Evolutionary conservation across 805 yeast genomes (phyloP).

Genomic region (Cyberlindnera subsufficiens): DNA sequence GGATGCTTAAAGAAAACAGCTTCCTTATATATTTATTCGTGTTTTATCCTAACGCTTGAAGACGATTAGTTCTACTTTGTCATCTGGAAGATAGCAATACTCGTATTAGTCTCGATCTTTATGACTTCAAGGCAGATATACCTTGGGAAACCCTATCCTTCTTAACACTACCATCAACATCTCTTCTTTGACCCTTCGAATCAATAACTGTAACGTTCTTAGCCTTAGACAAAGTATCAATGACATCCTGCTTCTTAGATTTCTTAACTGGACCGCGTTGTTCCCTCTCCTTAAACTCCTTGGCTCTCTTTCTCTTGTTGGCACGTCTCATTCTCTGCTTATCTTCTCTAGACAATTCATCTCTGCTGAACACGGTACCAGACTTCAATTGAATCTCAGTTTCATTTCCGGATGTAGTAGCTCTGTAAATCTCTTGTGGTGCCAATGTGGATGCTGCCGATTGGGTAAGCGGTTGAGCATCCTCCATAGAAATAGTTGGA

Average conservation of each 20-base stretch:
- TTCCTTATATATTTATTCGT: too few species aligned
- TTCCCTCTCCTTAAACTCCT: slow-evolving; percentile 34
- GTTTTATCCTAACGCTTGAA: too few species aligned
- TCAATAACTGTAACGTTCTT: slow-evolving; percentile 77
- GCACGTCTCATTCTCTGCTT: slow-evolving; percentile 84
- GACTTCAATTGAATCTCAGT: slow-evolving; percentile 67
- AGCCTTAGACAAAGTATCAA: slow-evolving; percentile 64
- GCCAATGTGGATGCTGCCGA: slow-evolving; percentile 74
- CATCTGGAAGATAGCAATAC: too few species aligned
- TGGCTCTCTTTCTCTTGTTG: slow-evolving; percentile 72
- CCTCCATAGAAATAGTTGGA: slow-evolving; percentile 87
- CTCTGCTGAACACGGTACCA: slow-evolving; percentile 76
- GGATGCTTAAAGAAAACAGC: too few species aligned
- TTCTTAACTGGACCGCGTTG: slow-evolving; percentile 33
- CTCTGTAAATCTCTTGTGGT: slow-evolving; percentile 85
- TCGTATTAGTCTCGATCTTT: background rate
- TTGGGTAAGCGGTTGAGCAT: slow-evolving; percentile 87
- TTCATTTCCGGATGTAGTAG: slow-evolving; percentile 37
- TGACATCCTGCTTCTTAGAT: slow-evolving; percentile 54
- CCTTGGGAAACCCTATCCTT: slow-evolving; percentile 30
- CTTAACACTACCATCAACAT: slow-evolving; percentile 61
- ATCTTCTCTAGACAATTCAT: slow-evolving; percentile 78
- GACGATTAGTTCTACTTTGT: too few species aligned
- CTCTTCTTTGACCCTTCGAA: slow-evolving; percentile 68
- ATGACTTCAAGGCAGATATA: slow-evolving; percentile 18